Evolutionary conservation across 1,139 yeast species (phyloP).

Genomic region (Lizanozyma gosingica): DNA sequence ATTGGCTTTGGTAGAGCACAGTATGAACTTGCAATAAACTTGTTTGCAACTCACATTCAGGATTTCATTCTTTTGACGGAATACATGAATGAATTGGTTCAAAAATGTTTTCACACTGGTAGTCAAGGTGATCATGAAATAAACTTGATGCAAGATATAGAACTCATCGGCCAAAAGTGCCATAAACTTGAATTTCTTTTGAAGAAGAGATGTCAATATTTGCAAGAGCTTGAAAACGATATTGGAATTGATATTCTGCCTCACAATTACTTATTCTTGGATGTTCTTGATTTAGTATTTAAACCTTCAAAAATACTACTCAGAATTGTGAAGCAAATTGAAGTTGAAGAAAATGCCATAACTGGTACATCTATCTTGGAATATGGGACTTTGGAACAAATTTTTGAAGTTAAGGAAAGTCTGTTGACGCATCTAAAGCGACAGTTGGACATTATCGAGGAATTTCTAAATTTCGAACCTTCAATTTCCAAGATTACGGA

Average conservation of each 20-base stretch:
- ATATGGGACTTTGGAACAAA: constrained; percentile 3
- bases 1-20: background rate
- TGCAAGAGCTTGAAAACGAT: background rate
- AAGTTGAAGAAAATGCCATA: constrained; percentile 4
- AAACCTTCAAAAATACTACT: background rate
- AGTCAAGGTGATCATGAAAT: background rate
- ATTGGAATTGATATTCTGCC: background rate
- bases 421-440: background rate
- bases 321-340: constrained; percentile 5
- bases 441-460: background rate
- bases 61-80: background rate
- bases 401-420: constrained; percentile 3
- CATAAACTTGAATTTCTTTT: background rate
- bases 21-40: background rate
- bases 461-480: background rate
- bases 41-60: too few species aligned
- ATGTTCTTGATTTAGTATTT: background rate
- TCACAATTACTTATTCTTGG: background rate
- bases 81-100: background rate
- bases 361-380: constrained; percentile 1
- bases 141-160: background rate
- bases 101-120: background rate
- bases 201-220: background rate
- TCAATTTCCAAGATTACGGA: background rate
- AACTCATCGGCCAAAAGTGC: background rate